These are phyloP conservation scores for Colletotrichum musicola DNA, from an alignment of 2,329 filamentous ascomycete genomes.

Conservation along the genomic window DNA sequence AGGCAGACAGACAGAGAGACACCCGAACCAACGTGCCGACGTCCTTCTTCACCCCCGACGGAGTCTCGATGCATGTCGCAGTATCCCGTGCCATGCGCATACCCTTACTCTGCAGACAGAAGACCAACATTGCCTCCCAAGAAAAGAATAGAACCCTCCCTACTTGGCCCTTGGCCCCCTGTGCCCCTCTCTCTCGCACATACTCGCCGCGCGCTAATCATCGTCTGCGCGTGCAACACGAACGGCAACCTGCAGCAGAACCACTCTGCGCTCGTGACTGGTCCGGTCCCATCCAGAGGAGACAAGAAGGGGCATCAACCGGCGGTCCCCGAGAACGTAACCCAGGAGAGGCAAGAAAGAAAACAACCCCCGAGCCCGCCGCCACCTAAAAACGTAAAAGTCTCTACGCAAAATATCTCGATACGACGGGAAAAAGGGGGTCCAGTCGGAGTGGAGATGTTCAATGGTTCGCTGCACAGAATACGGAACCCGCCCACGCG, in stretches of 20 bases:
- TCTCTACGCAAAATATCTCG: too few relatives aligned
- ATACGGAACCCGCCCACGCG: constrained; percentile 7
- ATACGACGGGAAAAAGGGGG: neutral
- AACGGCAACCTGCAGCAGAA: constrained; percentile 15
- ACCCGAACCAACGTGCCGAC: too few relatives aligned
- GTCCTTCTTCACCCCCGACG: neutral
- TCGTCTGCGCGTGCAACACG: neutral
- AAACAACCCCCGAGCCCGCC: neutral
- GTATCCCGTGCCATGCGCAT: too few relatives aligned
- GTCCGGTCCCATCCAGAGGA: too few relatives aligned
- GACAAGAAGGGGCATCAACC: neutral
- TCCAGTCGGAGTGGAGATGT: constrained; percentile 6
- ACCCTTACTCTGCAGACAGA: neutral
- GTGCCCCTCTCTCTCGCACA: too few relatives aligned
- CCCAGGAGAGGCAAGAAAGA: neutral
- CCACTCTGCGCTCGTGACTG: neutral
- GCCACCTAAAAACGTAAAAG: neutral
- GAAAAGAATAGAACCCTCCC: neutral
- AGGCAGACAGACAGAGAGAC: neutral
- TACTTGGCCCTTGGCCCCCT: neutral
- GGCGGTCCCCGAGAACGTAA: constrained; percentile 19
- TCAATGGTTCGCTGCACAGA: neutral
- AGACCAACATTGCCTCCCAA: neutral
- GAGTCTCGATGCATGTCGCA: neutral
- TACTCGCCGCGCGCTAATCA: neutral